Evolutionary conservation across 2,329 filamentous ascomycete species (phyloP).

Genomic region (Septoria petroselini): DNA sequence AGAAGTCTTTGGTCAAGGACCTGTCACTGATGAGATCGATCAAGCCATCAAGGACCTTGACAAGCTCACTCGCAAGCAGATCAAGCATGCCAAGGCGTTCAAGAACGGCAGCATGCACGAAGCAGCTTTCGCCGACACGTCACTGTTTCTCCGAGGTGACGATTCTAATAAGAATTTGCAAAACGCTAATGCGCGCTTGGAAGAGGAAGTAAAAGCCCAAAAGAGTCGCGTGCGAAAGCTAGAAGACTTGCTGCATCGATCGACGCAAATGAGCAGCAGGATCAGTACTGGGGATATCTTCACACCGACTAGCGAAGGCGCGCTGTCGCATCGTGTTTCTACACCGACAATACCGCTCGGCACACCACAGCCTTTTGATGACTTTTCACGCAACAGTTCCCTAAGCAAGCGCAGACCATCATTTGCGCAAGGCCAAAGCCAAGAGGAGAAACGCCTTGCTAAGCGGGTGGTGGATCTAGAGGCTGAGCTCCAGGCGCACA

Average conservation of each 20-base stretch:
- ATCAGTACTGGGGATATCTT: slow-evolving; percentile 40
- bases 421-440: slow-evolving; percentile 58
- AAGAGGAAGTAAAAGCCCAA: slow-evolving; percentile 70
- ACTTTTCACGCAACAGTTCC: slow-evolving; percentile 28
- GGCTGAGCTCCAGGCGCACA: slow-evolving; percentile 71
- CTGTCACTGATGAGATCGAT: slow-evolving; percentile 66
- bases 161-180: slow-evolving; percentile 64
- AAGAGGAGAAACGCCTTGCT: slow-evolving; percentile 60
- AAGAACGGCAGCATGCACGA: slow-evolving; percentile 96
- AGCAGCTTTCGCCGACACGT: slow-evolving; percentile 79
- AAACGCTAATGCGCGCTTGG: slow-evolving; percentile 56
- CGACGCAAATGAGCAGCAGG: slow-evolving; percentile 56
- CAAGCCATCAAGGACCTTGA: slow-evolving; percentile 77
- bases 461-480: slow-evolving; percentile 68
- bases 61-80: slow-evolving; percentile 79
- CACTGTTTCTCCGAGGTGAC: slow-evolving; percentile 78
- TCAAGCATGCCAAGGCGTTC: slow-evolving; percentile 84
- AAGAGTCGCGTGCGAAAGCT: slow-evolving; percentile 89
- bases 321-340: slow-evolving; percentile 24
- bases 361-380: slow-evolving; percentile 25
- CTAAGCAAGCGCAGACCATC: slow-evolving; percentile 54
- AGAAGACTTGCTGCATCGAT: slow-evolving; percentile 87
- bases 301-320: slow-evolving; percentile 30
- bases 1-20: slow-evolving; percentile 61
- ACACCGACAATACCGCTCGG: slow-evolving; percentile 22